Base-by-base conservation (phyloP, 257 asterid genomes). In the Nyctanthes arbortristis region DNA sequence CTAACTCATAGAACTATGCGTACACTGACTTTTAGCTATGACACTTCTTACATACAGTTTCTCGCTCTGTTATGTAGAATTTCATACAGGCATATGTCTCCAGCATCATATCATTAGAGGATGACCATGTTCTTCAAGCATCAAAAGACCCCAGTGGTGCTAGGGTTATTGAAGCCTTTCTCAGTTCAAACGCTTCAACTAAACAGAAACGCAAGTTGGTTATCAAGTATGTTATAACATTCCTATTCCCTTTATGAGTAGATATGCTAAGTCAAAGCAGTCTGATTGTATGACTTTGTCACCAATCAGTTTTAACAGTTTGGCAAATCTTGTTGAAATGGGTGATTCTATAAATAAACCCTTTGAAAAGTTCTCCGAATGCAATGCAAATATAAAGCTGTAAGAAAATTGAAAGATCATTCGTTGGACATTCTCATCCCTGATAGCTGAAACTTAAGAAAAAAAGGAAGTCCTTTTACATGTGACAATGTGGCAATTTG, bases 121-220 rank as follows among this genome's bases (percentile, higher is more conserved):
- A 70, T 18, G 73, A 71, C 61, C 88, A 85, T 55, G 82, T 85
- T 74, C 88, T 91, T 69, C 80, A 79, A 79, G 87, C 89, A 65
- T 78, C 87, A 35, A 89, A 89, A 80, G 90, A 89, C 73, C 82
- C 96, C 27, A 75, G 92, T 72, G 97, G 99, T 67, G 82, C 93
- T 66, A 94, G 97, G 62, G 97, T 89, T 72, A 74, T 94, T 57
- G 99, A 94, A 83, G 94, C 96, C 65, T 94, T 94, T 74, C 93
- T 94, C 64, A 72, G 61, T 74, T 88, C 99, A 25, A 81, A 79
- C 77, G 84, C 84, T 74, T 81, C 96, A 2, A 81, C 81, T 33
- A 91, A 91, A 84, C 92, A 84, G 63, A 94, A 89, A 73, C 81
- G 91, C 79, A 91, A 83, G 83, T 63, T 94, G 56, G 78, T 85